Evolutionary conservation across 2,329 filamentous ascomycete species (phyloP), one percentile per base, ranked within the genome.

Genomic region (Pseudocercospora fuligena): DNA sequence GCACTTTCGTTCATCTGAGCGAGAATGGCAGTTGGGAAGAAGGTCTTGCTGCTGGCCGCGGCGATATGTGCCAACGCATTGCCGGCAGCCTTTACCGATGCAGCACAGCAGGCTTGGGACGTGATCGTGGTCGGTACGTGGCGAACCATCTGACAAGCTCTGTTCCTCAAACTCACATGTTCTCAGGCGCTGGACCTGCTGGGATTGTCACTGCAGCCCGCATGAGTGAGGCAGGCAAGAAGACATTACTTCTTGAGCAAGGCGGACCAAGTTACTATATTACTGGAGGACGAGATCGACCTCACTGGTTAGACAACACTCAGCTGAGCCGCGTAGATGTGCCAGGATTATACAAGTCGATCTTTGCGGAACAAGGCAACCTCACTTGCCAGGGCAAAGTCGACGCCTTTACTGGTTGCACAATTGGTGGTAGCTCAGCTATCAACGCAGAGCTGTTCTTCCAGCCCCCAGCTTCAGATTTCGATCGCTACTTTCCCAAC

Each of bases 381-480:
- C 71, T 86, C 23, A 72, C 80, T 1, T 86, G 84, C 68, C 67
- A 79, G 1, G 78, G 79, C 7, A 72, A 82, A 14, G 79, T 80
- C 68, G 79, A 79, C 40, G 64, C 61, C 12, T 72, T 70, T 54
- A 66, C 82, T 25, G 85, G 81, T 29, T 87, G 85, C 33, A 85
- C 82, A 2, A 78, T 89, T 47, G 70, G 87, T 61, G 87, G 87
- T 4, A 88, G 86, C 76, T 84, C 86, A 1, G 83, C 85, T 8
- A 88, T 91, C 78, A 88, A 89, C 54, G 88, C 87, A 7, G 78
- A 89, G 49, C 85, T 90, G 57, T 82, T 85, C 23, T 80, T 89
- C 31, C 84, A 87, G 66, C 88, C 88, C 0, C 80, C 87, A 64
- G 81, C 85, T 47, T 84, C 82, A 25, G 89, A 91, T 75, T 90